phyloP scores from a whole-genome alignment of 257 asterid species.

The Lithospermum erythrorhizon region DNA sequence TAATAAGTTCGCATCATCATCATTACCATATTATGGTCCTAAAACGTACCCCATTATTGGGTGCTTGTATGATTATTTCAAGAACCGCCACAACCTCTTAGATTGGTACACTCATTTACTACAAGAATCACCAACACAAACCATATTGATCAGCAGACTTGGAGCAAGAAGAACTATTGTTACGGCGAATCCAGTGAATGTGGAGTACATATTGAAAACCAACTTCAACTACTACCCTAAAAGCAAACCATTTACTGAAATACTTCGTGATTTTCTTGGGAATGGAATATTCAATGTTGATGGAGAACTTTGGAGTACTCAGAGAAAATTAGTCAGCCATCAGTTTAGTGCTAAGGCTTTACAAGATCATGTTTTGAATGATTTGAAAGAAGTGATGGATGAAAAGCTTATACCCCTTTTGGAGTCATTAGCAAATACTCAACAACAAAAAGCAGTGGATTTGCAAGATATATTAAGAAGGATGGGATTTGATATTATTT shows the following conservation, averaged over 20 bases:
- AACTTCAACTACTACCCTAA: slow-evolving; percentile 52
- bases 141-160: slow-evolving; percentile 6
- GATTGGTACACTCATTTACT: slow-evolving; percentile 57
- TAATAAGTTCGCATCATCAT: background rate
- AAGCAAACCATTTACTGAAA: slow-evolving; percentile 48
- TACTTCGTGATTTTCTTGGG: slow-evolving; percentile 62
- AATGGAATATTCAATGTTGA: slow-evolving; percentile 69
- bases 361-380: slow-evolving; percentile 21
- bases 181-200: slow-evolving; percentile 54
- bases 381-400: slow-evolving; percentile 33
- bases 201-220: slow-evolving; percentile 59
- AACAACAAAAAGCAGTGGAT: slow-evolving; percentile 23
- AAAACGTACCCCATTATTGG: slow-evolving; percentile 19
- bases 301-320: slow-evolving; percentile 48
- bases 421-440: slow-evolving; percentile 24
- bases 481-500: slow-evolving; percentile 44
- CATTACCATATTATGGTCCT: background rate
- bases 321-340: slow-evolving; percentile 48
- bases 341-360: slow-evolving; percentile 35
- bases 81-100: slow-evolving; percentile 44
- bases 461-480: slow-evolving; percentile 52
- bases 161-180: slow-evolving; percentile 34
- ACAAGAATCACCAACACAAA: slow-evolving; percentile 26
- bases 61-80: slow-evolving; percentile 48
- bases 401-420: slow-evolving; percentile 35